phyloP scores from a whole-genome alignment of 1,284 basidiomycete genomes.

The Vanrija sp. region DNA sequence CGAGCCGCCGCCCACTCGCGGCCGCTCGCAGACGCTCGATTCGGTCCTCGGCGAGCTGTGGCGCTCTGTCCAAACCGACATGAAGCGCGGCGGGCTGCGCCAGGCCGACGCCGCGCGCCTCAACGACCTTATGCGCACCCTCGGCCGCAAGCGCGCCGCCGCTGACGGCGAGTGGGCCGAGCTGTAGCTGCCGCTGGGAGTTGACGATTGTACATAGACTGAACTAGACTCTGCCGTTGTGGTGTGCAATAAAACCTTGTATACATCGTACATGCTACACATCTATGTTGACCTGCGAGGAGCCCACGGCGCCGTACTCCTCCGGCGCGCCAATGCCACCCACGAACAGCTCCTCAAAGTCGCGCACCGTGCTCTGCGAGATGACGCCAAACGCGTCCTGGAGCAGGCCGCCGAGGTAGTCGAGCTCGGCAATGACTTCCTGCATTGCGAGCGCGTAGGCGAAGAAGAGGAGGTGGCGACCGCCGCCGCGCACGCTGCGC shows the following conservation, averaged over 20 bases:
- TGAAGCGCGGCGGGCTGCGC: constrained; percentile 13
- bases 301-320: no score
- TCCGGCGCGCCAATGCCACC: background rate
- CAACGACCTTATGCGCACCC: constrained; percentile 21
- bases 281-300: no score
- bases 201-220: background rate
- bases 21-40: constrained; percentile 27
- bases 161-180: constrained; percentile 19
- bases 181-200: constrained; percentile 3
- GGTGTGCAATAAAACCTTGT: no score
- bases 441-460: constrained; percentile 88
- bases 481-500: constrained; percentile 56
- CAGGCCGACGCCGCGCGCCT: constrained; percentile 19
- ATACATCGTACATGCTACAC: no score
- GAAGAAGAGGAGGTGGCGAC: constrained; percentile 83
- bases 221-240: no score
- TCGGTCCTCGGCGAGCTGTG: constrained; percentile 35
- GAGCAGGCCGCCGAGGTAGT: constrained; percentile 67
- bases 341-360: constrained; percentile 65
- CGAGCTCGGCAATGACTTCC: constrained; percentile 81
- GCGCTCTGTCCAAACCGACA: constrained; percentile 25
- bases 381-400: constrained; percentile 82
- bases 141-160: constrained; percentile 1
- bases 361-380: constrained; percentile 61
- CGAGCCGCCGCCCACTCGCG: background rate